phyloP scores from a whole-genome alignment of 1,284 basidiomycete genomes.

The Phenoliferia sp. region DNA sequence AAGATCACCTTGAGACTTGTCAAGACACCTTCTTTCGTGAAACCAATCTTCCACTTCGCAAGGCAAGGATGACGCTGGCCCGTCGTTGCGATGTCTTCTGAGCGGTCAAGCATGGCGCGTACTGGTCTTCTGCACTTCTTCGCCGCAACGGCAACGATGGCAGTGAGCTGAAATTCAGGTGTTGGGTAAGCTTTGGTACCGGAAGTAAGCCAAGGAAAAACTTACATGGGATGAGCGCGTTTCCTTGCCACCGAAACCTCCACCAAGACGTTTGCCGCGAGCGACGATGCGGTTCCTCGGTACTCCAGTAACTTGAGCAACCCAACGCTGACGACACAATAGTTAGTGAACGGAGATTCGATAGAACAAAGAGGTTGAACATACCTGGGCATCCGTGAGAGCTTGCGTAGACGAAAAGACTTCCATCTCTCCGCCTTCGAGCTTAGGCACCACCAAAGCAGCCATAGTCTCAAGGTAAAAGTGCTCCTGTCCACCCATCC shows the following conservation, averaged over 20 bases:
- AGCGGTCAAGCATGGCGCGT: slow-evolving; percentile 42
- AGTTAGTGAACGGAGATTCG: not conserved
- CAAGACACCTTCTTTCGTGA: slow-evolving; percentile 40
- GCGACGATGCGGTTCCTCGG: slow-evolving; percentile 41
- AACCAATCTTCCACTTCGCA: slow-evolving; percentile 41
- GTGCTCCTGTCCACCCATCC: slow-evolving; percentile 39
- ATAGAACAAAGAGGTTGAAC: not conserved
- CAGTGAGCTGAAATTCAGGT: slow-evolving; percentile 27
- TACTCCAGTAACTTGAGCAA: slow-evolving; percentile 41
- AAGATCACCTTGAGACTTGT: too few relatives aligned
- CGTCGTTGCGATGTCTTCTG: slow-evolving; percentile 42
- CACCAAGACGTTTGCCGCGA: slow-evolving; percentile 41
- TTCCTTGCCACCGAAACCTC: slow-evolving; percentile 44
- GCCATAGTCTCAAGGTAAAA: slow-evolving; percentile 41
- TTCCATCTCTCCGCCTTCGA: slow-evolving; percentile 43
- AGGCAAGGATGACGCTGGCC: slow-evolving; percentile 44
- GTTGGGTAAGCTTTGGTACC: not conserved
- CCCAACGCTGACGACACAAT: slow-evolving; percentile 38
- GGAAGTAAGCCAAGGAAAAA: not conserved
- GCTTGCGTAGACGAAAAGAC: slow-evolving; percentile 43
- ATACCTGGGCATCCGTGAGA: slow-evolving; percentile 36
- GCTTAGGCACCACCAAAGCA: slow-evolving; percentile 40
- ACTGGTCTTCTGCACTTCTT: slow-evolving; percentile 40
- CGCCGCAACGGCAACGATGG: slow-evolving; percentile 38
- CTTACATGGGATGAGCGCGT: slow-evolving; percentile 18